A percentile compares a stretch with the other conserved stretches of the same genome.
phyloP scores from a whole-genome alignment of 2,329 filamentous ascomycete genomes.

The Thermochaetoides dissita region DNA sequence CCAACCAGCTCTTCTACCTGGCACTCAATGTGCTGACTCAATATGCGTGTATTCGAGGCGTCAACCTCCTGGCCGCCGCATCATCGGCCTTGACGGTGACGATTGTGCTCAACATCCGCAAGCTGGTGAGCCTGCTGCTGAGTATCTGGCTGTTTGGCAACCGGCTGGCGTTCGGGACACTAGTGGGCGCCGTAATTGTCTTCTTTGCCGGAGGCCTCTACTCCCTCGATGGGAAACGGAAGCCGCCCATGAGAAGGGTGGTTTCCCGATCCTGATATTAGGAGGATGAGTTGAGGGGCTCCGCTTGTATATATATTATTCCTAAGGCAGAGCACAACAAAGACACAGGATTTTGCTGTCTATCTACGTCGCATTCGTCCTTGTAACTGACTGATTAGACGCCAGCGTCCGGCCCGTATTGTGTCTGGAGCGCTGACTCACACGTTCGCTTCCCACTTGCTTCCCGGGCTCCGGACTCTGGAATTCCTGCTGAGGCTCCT shows the following conservation, averaged over 20 bases:
- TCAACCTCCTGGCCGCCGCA: slow-evolving; percentile 81
- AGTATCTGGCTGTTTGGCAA: slow-evolving; percentile 96
- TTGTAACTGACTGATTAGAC: no score
- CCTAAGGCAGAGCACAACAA: no score
- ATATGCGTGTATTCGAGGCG: slow-evolving; percentile 86
- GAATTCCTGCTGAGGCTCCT: background rate
- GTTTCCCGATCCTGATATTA: slow-evolving; percentile 10
- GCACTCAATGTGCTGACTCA: slow-evolving; percentile 74
- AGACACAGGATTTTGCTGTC: no score
- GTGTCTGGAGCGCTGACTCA: no score
- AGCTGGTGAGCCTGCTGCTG: slow-evolving; percentile 76
- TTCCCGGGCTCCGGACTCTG: no score
- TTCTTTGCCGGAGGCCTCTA: slow-evolving; percentile 88
- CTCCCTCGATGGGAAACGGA: slow-evolving; percentile 50
- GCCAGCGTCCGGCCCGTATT: no score
- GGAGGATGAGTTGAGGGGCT: no score
- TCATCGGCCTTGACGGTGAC: slow-evolving; percentile 90
- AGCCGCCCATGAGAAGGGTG: slow-evolving; percentile 17
- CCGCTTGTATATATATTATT: no score
- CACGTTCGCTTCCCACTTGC: no score
- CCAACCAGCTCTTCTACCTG: slow-evolving; percentile 59
- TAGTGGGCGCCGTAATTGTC: slow-evolving; percentile 70
- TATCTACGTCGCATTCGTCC: no score
- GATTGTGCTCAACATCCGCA: slow-evolving; percentile 89
- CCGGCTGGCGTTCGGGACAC: slow-evolving; percentile 57